phyloP scores from a whole-genome alignment of 768 basidiomycete species.

The Pleurotus eryngii region DNA sequence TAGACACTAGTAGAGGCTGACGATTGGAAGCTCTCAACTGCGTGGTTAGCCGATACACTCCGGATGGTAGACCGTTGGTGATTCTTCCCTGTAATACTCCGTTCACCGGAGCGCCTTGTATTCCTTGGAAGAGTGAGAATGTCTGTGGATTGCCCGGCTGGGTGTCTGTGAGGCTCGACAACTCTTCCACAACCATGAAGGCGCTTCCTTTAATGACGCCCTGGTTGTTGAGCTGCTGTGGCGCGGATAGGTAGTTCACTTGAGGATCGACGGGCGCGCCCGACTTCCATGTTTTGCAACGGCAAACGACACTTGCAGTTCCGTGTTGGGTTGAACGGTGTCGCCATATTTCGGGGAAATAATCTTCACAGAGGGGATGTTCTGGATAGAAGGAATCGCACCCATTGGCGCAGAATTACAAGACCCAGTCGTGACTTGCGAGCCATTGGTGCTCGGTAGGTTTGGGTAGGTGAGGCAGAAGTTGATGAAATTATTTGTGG shows the following conservation, averaged over 20 bases:
- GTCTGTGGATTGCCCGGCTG: constrained; percentile 43
- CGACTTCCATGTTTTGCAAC: constrained; percentile 45
- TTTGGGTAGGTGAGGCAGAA: constrained; percentile 43
- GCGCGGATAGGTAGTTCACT: constrained; percentile 53
- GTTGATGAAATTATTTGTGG: constrained; percentile 62
- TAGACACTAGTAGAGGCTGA: constrained; percentile 51
- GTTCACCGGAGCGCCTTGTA: constrained; percentile 40
- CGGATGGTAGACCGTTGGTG: constrained; percentile 51
- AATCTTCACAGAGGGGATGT: constrained; percentile 50
- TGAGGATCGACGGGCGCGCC: constrained; percentile 58
- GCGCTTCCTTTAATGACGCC: constrained; percentile 57
- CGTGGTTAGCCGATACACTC: constrained; percentile 55
- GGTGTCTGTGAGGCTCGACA: constrained; percentile 41
- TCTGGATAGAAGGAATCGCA: constrained; percentile 42
- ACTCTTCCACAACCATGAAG: constrained; percentile 53
- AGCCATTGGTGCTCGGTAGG: constrained; percentile 51
- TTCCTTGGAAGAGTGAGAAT: constrained; percentile 58
- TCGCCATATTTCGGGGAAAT: constrained; percentile 38
- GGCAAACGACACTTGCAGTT: constrained; percentile 48
- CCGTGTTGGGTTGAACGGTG: constrained; percentile 38
- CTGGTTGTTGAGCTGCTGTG: constrained; percentile 46
- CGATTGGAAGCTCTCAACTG: constrained; percentile 60
- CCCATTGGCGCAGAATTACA: constrained; percentile 62
- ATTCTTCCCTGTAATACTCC: constrained; percentile 53
- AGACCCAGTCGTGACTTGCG: constrained; percentile 48